Evolutionary conservation across 768 basidiomycete species (phyloP).

Genomic region (Termitomyces eurrhizus): DNA sequence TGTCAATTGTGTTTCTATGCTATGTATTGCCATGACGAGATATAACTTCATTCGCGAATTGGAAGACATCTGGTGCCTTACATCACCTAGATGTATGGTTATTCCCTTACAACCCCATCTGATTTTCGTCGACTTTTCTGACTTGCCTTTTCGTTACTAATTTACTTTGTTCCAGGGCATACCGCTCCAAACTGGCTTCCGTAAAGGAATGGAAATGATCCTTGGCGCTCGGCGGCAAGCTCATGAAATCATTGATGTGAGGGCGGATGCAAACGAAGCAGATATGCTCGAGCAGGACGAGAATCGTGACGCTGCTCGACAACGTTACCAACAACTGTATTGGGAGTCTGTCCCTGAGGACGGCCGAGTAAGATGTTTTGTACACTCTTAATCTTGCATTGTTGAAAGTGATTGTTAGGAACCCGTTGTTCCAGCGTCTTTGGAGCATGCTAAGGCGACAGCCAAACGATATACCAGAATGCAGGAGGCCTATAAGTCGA

Average conservation of each 20-base stretch:
- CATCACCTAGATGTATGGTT: conserved; percentile 57
- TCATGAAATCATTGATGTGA: conserved; percentile 13
- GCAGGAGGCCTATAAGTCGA: conserved; percentile 33
- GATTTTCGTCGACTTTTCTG: conserved; percentile 24
- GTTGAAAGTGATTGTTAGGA: conserved; percentile 37
- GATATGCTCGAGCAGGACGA: conserved; percentile 59
- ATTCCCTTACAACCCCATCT: conserved; percentile 69
- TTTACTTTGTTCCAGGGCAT: conserved; percentile 40
- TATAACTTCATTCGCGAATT: conserved; percentile 64
- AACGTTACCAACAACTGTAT: conserved; percentile 67
- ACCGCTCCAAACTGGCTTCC: conserved; percentile 75
- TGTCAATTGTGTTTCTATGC: neutral
- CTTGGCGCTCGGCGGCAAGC: conserved; percentile 47
- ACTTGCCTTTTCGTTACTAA: conserved; percentile 2
- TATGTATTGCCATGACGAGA: conserved; percentile 43
- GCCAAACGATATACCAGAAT: conserved; percentile 32
- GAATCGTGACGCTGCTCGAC: conserved; percentile 49
- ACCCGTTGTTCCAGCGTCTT: conserved; percentile 53
- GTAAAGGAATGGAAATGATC: conserved; percentile 73
- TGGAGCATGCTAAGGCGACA: conserved; percentile 44
- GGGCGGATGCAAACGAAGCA: conserved; percentile 54
- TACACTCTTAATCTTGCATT: neutral
- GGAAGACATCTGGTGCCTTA: conserved; percentile 61
- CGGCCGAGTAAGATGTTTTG: conserved; percentile 43
- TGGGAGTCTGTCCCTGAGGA: conserved; percentile 78